phyloP scores from a whole-genome alignment of 2,329 filamentous ascomycete genomes.

The Alternaria arborescens region DNA sequence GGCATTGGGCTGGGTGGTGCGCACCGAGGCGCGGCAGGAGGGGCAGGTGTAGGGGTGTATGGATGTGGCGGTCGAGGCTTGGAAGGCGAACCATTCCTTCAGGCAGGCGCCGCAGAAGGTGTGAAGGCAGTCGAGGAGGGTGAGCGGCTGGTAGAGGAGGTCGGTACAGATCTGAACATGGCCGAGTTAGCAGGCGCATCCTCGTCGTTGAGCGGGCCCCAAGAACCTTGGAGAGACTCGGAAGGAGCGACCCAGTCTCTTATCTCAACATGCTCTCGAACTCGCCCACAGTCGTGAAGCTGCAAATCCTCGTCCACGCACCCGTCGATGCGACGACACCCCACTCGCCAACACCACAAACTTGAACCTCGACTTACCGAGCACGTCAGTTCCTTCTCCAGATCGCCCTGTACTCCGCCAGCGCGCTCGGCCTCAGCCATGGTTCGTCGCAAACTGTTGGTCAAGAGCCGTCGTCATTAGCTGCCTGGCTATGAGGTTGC shows the following conservation, averaged over 20 bases:
- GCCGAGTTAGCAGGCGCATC: conserved; percentile 33
- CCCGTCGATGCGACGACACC: background rate
- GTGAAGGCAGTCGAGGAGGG: conserved; percentile 90
- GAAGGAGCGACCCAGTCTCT: background rate
- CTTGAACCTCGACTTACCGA: conserved; percentile 70
- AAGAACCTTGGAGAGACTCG: conserved; percentile 3
- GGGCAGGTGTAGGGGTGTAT: conserved; percentile 82
- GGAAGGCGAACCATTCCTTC: conserved; percentile 93
- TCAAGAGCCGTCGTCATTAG: conserved; percentile 14
- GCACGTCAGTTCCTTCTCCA: conserved; percentile 94
- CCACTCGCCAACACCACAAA: conserved; percentile 17
- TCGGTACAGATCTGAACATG: conserved; percentile 88
- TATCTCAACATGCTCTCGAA: background rate
- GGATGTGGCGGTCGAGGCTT: conserved; percentile 67
- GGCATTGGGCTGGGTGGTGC: conserved; percentile 88
- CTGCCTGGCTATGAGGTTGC: conserved; percentile 8
- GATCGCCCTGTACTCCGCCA: conserved; percentile 65
- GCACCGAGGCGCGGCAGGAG: conserved; percentile 85
- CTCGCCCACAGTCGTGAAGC: background rate
- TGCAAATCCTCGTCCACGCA: background rate
- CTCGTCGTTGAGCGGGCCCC: conserved; percentile 3
- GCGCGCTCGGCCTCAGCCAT: conserved; percentile 47
- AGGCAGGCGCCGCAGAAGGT: conserved; percentile 96
- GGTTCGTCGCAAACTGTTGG: conserved; percentile 14
- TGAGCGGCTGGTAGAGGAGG: conserved; percentile 88